Evolutionary conservation across 805 yeast species (phyloP), one percentile per base, ranked within the genome.

Genomic region (Saturnispora kantuleensis): DNA sequence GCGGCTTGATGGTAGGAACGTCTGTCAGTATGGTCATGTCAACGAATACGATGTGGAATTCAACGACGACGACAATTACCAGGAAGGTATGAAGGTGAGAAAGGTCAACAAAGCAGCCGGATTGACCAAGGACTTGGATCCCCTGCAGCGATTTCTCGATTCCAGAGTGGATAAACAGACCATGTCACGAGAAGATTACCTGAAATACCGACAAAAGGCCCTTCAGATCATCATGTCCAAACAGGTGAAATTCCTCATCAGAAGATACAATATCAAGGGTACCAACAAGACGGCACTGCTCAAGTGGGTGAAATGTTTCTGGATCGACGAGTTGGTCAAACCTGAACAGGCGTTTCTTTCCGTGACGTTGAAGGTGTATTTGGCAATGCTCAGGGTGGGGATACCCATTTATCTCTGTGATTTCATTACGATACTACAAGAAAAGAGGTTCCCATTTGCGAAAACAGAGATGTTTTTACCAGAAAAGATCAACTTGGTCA

Each of bases 1-100:
- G 41, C 62, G 76, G 29, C 65, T 77, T 3, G 86, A 84, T 55
- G 98, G 98, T 21, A 76, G 76, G 41, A 73, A 79, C 46, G 81
- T 89, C 10, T 90, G 98, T 59, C 90, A 84, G 55, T 82, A 75
- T 56, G 97, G 97, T 5, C 98, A 90, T 63, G 88, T 89, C 16
- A 75, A 77, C 62, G 90, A 81, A 51, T 88, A 89, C 31, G 83
- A 80, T 50, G 57, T 83, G 26, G 95, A 86, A 58, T 70, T 78
- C 50, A 84, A 84, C 50, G 90, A 86, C 55, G 95, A 86, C 39
- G 88, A 81, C 48, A 82, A 74, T 31, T 60, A 62, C 29, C 65
- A 59, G 38, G 84, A 80, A 28, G 41, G 36, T 5, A 42, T 38
- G 10, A 29, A 17, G 49, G 90, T 81, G 5, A 69, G 76, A 54